Base-by-base conservation (phyloP, 1,139 yeast genomes). In the Debaryomycetaceae sp. region DNA sequence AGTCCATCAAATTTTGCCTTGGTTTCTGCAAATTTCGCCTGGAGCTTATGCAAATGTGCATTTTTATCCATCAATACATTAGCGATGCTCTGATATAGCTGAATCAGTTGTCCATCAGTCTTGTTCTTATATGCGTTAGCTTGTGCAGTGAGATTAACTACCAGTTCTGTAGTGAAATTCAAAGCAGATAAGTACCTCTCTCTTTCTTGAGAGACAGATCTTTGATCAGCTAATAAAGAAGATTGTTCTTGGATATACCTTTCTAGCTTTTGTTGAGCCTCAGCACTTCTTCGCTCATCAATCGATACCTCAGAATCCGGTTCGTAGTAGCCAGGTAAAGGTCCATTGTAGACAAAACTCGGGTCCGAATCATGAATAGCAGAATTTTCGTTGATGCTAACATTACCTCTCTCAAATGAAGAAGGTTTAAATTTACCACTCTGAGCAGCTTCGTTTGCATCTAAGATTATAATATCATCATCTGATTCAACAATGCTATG, bases 261-360 rank as follows among this genome's bases (percentile, higher is more conserved):
- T 14, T 31, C 18, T 5, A 41, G 17, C 24, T 34, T 30, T 14
- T 36, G 36, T 17, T 34, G 33, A 13, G 38, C 34, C 22, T 41
- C 38, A 11, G 17, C 35, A 33, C 17, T 18, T 34, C 31, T 17
- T 5, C 28, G 35, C 13, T 42, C 42, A 15, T 42, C 46, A 11
- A 44, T 53, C 5, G 40, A 33, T 19, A 32, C n/a, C 3, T n/a
- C 33, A 2, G 35, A 16, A 17, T 43, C 51, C 2, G 55, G 44
- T 9, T 49, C 52, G 33, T 66, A 70, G 9, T 59, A 57, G 0
- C 64, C 67, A 1, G 71, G 70, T 0, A 61, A 69, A 0, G 74
- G 73, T 30, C 48, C 47, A 41, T 67, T 65, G 44, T 43, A 61
- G 32, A 17, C 5, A 6, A 28, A 16, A 8, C 8, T 11, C 2